A percentile compares a stretch with the other conserved stretches of the same genome.
Evolutionary conservation across 2,329 filamentous ascomycete genomes (phyloP).

Genomic region (Fusarium sp.): DNA sequence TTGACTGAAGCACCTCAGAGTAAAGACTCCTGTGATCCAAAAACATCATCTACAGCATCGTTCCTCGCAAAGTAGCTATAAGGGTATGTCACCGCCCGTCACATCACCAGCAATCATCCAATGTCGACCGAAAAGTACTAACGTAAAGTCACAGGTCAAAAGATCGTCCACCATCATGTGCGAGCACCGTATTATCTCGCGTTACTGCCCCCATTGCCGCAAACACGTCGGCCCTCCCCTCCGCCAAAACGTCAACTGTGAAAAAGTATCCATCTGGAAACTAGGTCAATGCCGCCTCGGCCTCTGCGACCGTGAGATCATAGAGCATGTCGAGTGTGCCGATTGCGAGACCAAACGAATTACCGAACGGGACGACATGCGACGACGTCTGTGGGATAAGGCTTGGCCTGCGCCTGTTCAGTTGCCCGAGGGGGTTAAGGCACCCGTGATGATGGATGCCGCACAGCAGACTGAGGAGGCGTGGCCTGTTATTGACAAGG

Average conservation of each 20-base stretch:
- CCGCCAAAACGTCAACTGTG: conserved; percentile 8
- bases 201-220: not conserved
- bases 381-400: not conserved
- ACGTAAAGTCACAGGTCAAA: not conserved
- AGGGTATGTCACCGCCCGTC: rapidly evolving
- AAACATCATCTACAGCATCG: not conserved
- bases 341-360: not conserved
- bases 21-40: rapidly evolving
- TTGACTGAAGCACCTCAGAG: too few relatives aligned
- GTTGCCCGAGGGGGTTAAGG: not conserved
- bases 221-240: not conserved
- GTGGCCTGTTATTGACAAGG: not conserved
- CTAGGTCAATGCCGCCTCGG: not conserved
- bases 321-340: not conserved
- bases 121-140: rapidly evolving
- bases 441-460: not conserved
- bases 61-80: not conserved
- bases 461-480: not conserved
- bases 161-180: not conserved
- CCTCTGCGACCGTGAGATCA: not conserved
- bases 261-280: not conserved
- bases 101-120: not conserved
- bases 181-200: conserved; percentile 5
- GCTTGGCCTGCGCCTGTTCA: conserved; percentile 6
- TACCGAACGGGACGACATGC: not conserved